Conservation (phyloP, 495 filamentous ascomycete genomes). For the Parathielavia hyrcaniae region DNA sequence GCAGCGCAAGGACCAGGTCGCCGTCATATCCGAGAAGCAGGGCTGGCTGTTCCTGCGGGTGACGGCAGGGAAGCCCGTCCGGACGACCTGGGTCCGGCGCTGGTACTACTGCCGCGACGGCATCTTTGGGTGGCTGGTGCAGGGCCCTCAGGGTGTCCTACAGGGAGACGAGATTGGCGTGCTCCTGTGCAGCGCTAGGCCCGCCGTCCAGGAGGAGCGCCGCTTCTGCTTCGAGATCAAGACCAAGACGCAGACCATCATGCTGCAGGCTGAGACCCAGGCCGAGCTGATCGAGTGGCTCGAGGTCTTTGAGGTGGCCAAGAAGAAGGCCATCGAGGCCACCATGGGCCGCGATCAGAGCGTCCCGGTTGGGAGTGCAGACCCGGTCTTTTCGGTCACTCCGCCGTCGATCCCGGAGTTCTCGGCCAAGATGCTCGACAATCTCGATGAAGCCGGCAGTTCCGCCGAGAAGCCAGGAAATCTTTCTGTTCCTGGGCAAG, state of each 20-base stretch:
- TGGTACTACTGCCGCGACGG: constrained; percentile 96
- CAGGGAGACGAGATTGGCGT: constrained; percentile 96
- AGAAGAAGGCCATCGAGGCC: constrained; percentile 83
- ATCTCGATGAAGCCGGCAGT: constrained; percentile 49
- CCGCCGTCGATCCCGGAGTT: constrained; percentile 84
- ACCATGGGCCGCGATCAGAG: constrained; percentile 53
- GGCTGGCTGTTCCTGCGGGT: constrained; percentile 87
- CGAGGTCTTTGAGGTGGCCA: constrained; percentile 82
- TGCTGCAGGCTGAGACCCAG: constrained; percentile 91
- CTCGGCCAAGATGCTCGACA: constrained; percentile 67
- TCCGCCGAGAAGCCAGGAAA: constrained; percentile 54
- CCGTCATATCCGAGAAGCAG: constrained; percentile 68
- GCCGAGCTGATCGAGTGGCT: constrained; percentile 87
- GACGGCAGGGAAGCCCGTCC: constrained; percentile 76
- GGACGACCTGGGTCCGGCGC: constrained; percentile 77
- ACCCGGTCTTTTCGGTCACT: constrained; percentile 89
- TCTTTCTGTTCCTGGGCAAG: constrained; percentile 60
- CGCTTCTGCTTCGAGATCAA: constrained; percentile 98
- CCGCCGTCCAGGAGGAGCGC: constrained; percentile 85
- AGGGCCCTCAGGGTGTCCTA: constrained; percentile 79
- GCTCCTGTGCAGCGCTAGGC: constrained; percentile 82
- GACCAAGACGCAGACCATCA: constrained; percentile 85
- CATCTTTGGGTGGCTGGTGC: constrained; percentile 93
- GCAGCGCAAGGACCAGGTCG: constrained; percentile 41
- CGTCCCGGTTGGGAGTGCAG: constrained; percentile 54